Evolutionary conservation across 805 yeast species (phyloP).

Genomic region (Yamadazyma insecticola): DNA sequence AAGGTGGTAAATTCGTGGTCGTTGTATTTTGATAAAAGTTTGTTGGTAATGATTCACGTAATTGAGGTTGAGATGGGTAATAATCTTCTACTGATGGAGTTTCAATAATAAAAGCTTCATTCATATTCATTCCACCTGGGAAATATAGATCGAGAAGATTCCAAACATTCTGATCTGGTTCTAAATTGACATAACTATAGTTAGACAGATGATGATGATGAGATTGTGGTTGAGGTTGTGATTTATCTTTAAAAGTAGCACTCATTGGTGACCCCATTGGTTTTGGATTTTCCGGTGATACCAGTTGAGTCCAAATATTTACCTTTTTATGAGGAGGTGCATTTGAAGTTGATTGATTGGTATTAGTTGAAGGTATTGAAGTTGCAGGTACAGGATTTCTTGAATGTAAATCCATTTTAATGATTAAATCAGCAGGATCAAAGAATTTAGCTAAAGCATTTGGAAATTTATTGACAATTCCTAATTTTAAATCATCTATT

Average conservation of each 20-base stretch:
- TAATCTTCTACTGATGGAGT: conserved; percentile 21
- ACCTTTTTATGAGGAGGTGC: conserved; percentile 10
- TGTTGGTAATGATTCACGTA: not conserved
- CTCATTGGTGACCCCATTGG: conserved; percentile 9
- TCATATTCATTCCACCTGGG: conserved; percentile 65
- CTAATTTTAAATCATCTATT: conserved; percentile 75
- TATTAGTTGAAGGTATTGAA: conserved; percentile 2
- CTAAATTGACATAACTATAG: conserved; percentile 22
- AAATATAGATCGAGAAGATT: conserved; percentile 52
- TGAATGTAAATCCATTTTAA: conserved; percentile 27
- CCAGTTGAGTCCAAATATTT: conserved; percentile 9
- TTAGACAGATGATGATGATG: not conserved
- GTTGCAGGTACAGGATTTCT: conserved; percentile 9
- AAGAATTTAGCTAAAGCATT: conserved; percentile 54
- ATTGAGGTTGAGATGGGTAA: not conserved
- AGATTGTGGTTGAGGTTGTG: not conserved
- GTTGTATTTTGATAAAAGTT: no score
- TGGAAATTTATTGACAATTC: conserved; percentile 61
- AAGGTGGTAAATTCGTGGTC: no score
- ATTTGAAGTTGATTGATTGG: not conserved
- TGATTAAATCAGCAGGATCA: conserved; percentile 65
- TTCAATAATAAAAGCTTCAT: conserved; percentile 62
- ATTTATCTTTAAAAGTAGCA: conserved; percentile 9
- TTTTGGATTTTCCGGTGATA: conserved; percentile 13
- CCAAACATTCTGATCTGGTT: conserved; percentile 63